These are phyloP conservation scores for Tulasnella sp. DNA, from an alignment of 768 basidiomycete genomes.

Conservation along the genomic window DNA sequence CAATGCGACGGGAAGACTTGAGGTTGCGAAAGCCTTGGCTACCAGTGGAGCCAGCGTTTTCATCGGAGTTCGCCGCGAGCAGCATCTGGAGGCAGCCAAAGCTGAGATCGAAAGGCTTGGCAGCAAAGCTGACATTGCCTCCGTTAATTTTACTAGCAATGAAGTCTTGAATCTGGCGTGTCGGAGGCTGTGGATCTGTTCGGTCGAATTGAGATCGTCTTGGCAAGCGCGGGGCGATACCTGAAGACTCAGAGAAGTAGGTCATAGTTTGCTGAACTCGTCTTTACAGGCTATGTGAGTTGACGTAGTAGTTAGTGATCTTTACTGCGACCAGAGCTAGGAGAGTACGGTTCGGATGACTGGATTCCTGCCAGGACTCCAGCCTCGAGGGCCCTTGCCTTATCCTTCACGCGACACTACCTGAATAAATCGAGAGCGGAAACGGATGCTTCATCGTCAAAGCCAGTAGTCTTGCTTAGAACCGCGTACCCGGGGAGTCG, in stretches of 20 bases:
- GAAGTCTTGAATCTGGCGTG: conserved; percentile 21
- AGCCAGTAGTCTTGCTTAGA: conserved; percentile 2
- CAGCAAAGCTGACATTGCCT: conserved; percentile 1
- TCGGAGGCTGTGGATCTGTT: conserved; percentile 19
- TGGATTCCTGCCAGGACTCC: conserved; percentile 21
- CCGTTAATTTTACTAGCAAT: conserved; percentile 21
- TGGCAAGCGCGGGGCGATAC: conserved; percentile 22
- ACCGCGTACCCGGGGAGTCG: conserved; percentile 1
- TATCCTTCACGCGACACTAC: conserved; percentile 8
- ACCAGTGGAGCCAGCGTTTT: conserved; percentile 23
- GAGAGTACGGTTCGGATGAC: conserved; percentile 17
- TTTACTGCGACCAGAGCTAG: neutral
- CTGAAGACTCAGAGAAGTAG: neutral
- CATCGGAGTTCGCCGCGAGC: conserved; percentile 20
- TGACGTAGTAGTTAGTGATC: neutral
- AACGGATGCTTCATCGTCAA: conserved; percentile 15
- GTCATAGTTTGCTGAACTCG: neutral
- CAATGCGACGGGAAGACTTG: conserved; percentile 22
- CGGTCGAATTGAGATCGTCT: conserved; percentile 23
- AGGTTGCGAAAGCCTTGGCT: conserved; percentile 21
- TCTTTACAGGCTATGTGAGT: neutral
- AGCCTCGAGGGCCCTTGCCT: conserved; percentile 19
- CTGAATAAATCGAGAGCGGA: neutral
- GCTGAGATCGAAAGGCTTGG: conserved; percentile 19
- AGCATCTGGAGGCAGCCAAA: conserved; percentile 18